A percentile compares a stretch with the other conserved stretches of the same genome.
These are phyloP conservation scores for Diaporthe ampelina DNA, from an alignment of 2,329 filamentous ascomycete species.

Conservation along the genomic window DNA sequence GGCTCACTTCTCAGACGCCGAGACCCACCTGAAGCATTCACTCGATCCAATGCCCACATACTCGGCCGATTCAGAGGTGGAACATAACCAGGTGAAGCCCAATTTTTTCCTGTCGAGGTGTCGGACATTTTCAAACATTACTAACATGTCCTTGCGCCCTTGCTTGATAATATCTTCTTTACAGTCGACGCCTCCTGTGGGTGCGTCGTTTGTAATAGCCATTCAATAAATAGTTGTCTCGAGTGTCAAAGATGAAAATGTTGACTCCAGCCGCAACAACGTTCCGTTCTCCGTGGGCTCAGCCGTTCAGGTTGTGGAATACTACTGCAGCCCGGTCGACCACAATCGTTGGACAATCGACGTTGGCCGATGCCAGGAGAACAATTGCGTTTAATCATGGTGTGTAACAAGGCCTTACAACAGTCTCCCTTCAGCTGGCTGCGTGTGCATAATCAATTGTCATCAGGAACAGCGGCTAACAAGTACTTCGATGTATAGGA, in stretches of 20 bases:
- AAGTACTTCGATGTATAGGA: not conserved
- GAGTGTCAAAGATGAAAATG: not conserved
- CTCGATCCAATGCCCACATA: no score
- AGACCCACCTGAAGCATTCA: not conserved
- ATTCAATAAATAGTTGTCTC: not conserved
- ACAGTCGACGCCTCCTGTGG: not conserved
- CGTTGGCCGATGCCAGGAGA: not conserved
- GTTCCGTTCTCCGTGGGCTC: not conserved
- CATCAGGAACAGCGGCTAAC: not conserved
- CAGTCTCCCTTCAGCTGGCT: not conserved
- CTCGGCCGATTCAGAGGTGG: not conserved
- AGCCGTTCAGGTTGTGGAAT: not conserved
- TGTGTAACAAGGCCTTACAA: not conserved
- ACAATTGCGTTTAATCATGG: not conserved
- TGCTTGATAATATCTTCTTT: slow-evolving; percentile 8
- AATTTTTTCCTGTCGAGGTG: not conserved
- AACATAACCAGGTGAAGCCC: not conserved
- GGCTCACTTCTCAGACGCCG: not conserved
- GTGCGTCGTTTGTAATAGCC: not conserved
- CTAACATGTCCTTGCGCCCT: not conserved
- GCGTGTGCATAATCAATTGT: not conserved
- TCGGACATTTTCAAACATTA: slow-evolving; percentile 18
- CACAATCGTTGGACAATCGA: not conserved
- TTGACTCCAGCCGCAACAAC: not conserved
- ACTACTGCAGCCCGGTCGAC: not conserved